Conservation (phyloP, 1,284 basidiomycete species). For the Puccinia coronata region DNA sequence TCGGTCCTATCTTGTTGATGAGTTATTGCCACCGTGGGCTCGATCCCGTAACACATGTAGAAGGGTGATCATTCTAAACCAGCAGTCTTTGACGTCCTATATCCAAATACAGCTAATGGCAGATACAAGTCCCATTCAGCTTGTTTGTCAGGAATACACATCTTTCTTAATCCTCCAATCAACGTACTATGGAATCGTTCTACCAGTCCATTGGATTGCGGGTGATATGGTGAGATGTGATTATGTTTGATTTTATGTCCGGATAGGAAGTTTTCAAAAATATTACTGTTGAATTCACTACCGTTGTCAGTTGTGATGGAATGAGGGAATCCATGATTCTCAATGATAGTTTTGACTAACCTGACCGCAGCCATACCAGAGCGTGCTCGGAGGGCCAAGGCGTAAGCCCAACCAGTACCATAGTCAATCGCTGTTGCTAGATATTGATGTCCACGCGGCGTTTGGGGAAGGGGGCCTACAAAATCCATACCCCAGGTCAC, state of each 20-base stretch:
- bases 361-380: neutral
- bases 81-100: neutral
- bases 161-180: neutral
- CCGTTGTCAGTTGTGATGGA: conserved; percentile 32
- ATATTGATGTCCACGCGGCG: too few relatives aligned
- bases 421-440: too few relatives aligned
- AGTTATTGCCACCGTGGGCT: neutral
- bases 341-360: neutral
- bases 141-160: conserved; percentile 28
- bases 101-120: conserved; percentile 12
- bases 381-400: neutral
- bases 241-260: conserved; percentile 22
- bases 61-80: conserved; percentile 12
- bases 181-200: conserved; percentile 31
- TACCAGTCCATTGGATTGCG: conserved; percentile 28
- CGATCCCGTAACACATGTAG: conserved; percentile 16
- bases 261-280: neutral
- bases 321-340: conserved; percentile 19
- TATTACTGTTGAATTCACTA: neutral
- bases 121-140: conserved; percentile 10
- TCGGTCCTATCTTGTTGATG: neutral
- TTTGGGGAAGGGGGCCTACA: too few relatives aligned
- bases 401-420: conserved; percentile 41
- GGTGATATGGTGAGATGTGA: conserved; percentile 12
- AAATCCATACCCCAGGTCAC: too few relatives aligned